A percentile compares a stretch with the other conserved stretches of the same genome.
phyloP scores from a whole-genome alignment of 805 yeast species.

The Grigorovia transvaalensis region DNA sequence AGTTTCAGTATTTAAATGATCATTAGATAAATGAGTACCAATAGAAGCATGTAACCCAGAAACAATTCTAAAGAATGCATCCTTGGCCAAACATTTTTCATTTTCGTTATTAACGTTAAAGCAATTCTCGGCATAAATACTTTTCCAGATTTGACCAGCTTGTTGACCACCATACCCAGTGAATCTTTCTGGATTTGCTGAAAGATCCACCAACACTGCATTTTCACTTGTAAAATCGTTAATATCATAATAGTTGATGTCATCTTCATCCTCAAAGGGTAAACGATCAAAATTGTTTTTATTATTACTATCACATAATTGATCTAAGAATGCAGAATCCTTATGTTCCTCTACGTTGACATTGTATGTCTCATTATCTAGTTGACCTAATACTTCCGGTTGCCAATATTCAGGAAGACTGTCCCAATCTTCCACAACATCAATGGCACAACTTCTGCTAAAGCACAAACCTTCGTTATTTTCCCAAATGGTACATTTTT shows the following conservation, averaged over 20 bases:
- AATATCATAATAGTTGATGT: constrained; percentile 59
- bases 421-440: constrained; percentile 63
- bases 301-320: constrained; percentile 26
- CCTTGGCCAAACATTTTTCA: constrained; percentile 71
- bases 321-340: constrained; percentile 30
- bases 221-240: constrained; percentile 49
- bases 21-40: constrained; percentile 84
- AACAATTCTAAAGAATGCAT: constrained; percentile 73
- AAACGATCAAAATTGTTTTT: constrained; percentile 4
- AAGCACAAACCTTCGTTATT: constrained; percentile 73
- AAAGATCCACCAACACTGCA: constrained; percentile 75
- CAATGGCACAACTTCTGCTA: constrained; percentile 83
- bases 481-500: constrained; percentile 78
- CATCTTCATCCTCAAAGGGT: constrained; percentile 21
- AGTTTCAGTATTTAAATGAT: constrained; percentile 58
- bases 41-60: constrained; percentile 95
- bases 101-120: constrained; percentile 42
- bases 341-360: constrained; percentile 23
- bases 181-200: constrained; percentile 88
- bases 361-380: constrained; percentile 22
- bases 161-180: constrained; percentile 95
- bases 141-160: constrained; percentile 84
- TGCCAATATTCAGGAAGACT: constrained; percentile 64
- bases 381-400: constrained; percentile 49
- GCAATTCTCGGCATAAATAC: constrained; percentile 87